Evolutionary conservation across 768 basidiomycete species (phyloP).

Genomic region (Tulasnella sp.): DNA sequence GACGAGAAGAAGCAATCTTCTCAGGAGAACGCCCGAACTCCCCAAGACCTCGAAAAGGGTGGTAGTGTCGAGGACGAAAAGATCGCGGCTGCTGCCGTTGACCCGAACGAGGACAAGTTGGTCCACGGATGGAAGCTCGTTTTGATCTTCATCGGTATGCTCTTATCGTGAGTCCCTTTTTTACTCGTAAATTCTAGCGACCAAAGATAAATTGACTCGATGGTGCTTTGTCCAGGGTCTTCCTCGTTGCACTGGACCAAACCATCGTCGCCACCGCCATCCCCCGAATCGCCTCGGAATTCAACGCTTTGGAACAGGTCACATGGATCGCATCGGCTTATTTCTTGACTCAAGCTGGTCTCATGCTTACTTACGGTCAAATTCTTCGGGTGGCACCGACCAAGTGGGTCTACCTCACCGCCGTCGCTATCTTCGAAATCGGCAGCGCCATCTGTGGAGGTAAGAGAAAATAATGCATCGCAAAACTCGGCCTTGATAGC

Average conservation of each 20-base stretch:
- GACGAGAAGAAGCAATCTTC: slow-evolving; percentile 9
- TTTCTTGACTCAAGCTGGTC: slow-evolving; percentile 29
- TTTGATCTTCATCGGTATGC: slow-evolving; percentile 15
- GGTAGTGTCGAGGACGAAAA: not conserved
- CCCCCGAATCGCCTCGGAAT: slow-evolving; percentile 24
- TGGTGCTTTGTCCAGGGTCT: not conserved
- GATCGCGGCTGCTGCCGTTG: not conserved
- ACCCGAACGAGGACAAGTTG: not conserved
- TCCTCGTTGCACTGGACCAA: slow-evolving; percentile 26
- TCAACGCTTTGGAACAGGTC: slow-evolving; percentile 27
- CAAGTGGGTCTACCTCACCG: slow-evolving; percentile 35
- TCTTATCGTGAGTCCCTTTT: not conserved
- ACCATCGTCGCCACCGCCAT: slow-evolving; percentile 26
- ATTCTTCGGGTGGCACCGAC: slow-evolving; percentile 31
- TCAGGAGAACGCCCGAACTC: not conserved
- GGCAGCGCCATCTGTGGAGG: slow-evolving; percentile 45
- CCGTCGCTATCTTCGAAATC: slow-evolving; percentile 42
- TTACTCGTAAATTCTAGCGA: not conserved
- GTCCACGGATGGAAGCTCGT: slow-evolving; percentile 6
- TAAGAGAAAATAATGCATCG: too few species aligned
- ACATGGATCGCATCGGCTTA: slow-evolving; percentile 29
- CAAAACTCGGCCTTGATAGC: too few species aligned
- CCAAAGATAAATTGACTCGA: too few species aligned
- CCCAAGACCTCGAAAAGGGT: not conserved
- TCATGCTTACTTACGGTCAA: slow-evolving; percentile 28